Conservation (phyloP, 2,329 filamentous ascomycete genomes). For the Biscogniauxia sp. region DNA sequence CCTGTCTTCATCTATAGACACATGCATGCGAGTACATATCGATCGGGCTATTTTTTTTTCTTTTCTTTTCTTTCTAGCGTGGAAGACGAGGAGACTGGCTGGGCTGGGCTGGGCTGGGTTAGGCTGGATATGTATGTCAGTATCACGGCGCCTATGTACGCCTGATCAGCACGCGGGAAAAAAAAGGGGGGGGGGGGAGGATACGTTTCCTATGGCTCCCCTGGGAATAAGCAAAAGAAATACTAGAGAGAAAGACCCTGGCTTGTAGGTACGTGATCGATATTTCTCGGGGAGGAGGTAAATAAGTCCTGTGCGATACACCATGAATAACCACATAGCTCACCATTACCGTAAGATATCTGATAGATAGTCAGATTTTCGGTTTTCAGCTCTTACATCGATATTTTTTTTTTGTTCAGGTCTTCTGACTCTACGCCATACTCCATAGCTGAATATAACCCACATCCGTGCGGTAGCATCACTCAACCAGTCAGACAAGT, state of each 20-base stretch:
- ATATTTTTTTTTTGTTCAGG: too few relatives aligned
- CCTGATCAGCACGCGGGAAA: slow-evolving; percentile 6
- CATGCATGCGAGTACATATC: not conserved
- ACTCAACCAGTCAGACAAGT: too few relatives aligned
- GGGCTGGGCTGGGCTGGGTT: slow-evolving; percentile 1
- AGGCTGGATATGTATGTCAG: not conserved
- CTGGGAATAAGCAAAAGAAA: too few relatives aligned
- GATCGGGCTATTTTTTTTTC: not conserved
- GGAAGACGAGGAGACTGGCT: not conserved
- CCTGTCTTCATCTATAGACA: too few relatives aligned
- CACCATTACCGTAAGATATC: too few relatives aligned
- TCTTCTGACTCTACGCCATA: too few relatives aligned
- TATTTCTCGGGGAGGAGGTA: not conserved
- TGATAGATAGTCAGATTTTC: not conserved
- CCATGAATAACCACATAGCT: not conserved
- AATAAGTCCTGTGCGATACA: not conserved
- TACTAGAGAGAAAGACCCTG: not conserved
- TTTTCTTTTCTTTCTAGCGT: slow-evolving; percentile 1
- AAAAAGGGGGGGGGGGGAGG: not conserved
- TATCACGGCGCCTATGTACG: slow-evolving; percentile 31
- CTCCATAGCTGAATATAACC: too few relatives aligned
- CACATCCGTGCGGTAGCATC: too few relatives aligned
- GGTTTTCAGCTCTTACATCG: not conserved
- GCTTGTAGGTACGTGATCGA: not conserved
- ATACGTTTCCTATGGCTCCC: too few relatives aligned